Percentiles rank a stretch among this genome's conserved stretches.
Conservation (phyloP, 495 filamentous ascomycete species). For the Xanthoparmelia taractica region DNA sequence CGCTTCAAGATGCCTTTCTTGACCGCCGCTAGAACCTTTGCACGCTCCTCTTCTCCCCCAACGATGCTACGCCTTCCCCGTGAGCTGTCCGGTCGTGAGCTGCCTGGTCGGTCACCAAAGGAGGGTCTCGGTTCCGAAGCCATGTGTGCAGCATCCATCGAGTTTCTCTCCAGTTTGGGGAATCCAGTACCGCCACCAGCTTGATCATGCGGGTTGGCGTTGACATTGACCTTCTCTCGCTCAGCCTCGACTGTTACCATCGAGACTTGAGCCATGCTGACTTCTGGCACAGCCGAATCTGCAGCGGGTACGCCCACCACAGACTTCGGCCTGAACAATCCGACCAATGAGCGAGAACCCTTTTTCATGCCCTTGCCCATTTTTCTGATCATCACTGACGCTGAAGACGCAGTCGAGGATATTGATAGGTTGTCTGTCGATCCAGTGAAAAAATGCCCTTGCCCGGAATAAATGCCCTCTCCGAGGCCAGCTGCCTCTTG, state of each 20-base stretch:
- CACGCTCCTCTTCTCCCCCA: conserved; percentile 82
- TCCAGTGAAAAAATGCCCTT: conserved; percentile 74
- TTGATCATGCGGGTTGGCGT: conserved; percentile 59
- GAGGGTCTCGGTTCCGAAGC: conserved; percentile 35
- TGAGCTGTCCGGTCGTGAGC: conserved; percentile 34
- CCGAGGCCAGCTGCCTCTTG: conserved; percentile 90
- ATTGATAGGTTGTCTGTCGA: conserved; percentile 97
- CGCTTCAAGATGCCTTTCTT: conserved; percentile 94
- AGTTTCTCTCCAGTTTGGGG: conserved; percentile 78
- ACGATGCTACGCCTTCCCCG: conserved; percentile 71
- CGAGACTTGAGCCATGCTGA: conserved; percentile 70
- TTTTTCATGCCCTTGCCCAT: conserved; percentile 99
- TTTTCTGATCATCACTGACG: conserved; percentile 98
- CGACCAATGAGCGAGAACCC: conserved; percentile 79
- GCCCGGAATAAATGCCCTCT: conserved; percentile 86
- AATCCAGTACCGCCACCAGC: conserved; percentile 72
- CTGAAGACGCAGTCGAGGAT: conserved; percentile 94
- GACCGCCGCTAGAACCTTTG: conserved; percentile 81
- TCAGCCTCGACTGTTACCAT: conserved; percentile 96
- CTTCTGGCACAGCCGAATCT: conserved; percentile 54
- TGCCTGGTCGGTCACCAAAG: conserved; percentile 43
- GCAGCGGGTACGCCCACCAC: conserved; percentile 66
- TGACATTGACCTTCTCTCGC: conserved; percentile 74
- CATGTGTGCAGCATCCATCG: conserved; percentile 51
- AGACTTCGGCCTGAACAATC: conserved; percentile 91